Base-by-base conservation (phyloP, 139 green algal genomes). In the Chlamydomonas sphaeroides region DNA sequence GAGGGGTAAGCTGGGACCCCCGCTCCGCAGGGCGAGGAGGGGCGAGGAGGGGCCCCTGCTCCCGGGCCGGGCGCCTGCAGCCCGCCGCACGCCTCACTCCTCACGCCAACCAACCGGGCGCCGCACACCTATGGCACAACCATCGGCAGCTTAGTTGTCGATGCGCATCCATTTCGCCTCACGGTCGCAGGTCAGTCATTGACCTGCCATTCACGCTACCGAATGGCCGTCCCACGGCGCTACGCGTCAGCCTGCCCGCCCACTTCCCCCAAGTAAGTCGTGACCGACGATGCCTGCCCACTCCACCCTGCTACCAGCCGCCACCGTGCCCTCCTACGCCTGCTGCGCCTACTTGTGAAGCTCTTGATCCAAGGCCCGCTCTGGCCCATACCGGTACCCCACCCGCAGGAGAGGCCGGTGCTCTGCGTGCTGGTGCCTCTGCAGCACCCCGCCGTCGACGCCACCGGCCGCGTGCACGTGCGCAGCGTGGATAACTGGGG, bases 371-470 rank as follows among this genome's bases (percentile, higher is more conserved):
- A 5, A 53, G 28, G 11, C 1, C 18, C 45, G 11, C 42, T 48
- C n/a, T 14, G 32, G 35, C 21, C 20, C 3, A 18, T 14, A 7
- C 6, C 30, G 7, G 10, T 2, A 21, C 61, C n/a, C n/a, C n/a
- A n/a, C 33, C 35, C 2, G 2, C 86, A 90, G 87, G 87, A 90
- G 41, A 83, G 83, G 6, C 88, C 91, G 11, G 68, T 70, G 0
- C 78, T 93, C 14, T 88, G 72, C 51, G 83, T 94, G 32, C 87
- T 90, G 42, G 66, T 89, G 3, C 88, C 90, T 0, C 66, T 94
- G 28, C 84, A 84, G 32, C 87, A 95, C 73, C 89, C 89, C 18
- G 87, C 79, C 48, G 88, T 95, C 30, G 87, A 93, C 69, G 8
- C 61, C 35, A 76, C 83, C 25, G 89, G 89, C 53, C 68, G 87